These are phyloP conservation scores for Yamadazyma dendronema DNA, from an alignment of 1,139 yeast species.

Conservation along the genomic window DNA sequence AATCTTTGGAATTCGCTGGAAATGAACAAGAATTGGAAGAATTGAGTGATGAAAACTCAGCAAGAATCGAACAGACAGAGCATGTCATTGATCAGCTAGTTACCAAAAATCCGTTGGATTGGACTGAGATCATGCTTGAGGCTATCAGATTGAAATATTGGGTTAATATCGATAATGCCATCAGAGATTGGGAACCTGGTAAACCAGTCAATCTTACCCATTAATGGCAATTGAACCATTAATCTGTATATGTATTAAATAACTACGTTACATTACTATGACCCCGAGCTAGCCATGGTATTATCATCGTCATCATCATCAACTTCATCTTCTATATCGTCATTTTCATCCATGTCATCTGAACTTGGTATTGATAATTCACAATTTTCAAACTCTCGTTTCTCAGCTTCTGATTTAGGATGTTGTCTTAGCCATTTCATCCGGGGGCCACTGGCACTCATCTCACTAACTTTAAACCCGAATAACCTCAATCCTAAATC, in stretches of 20 bases:
- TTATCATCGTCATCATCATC: conserved; percentile 29
- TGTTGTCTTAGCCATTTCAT: conserved; percentile 91
- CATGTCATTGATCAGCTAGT: conserved; percentile 28
- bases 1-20: conserved; percentile 63
- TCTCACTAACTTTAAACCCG: conserved; percentile 81
- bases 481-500: conserved; percentile 74
- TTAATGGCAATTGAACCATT: conserved; percentile 19
- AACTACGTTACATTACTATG: conserved; percentile 4
- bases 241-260: conserved; percentile 2
- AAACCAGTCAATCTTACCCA: conserved; percentile 64
- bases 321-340: conserved; percentile 24
- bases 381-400: conserved; percentile 59
- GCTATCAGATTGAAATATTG: conserved; percentile 81
- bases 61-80: conserved; percentile 45
- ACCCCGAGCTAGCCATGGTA: conserved; percentile 47
- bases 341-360: conserved; percentile 26
- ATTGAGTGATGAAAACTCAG: conserved; percentile 54
- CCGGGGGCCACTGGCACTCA: conserved; percentile 80
- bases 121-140: conserved; percentile 59
- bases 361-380: conserved; percentile 57
- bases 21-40: conserved; percentile 55
- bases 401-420: conserved; percentile 60
- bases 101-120: conserved; percentile 37
- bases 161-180: conserved; percentile 71
- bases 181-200: conserved; percentile 78